Base-by-base conservation (phyloP, 202 grass and related monocot species). In the Dendrocalamus latiflorus region DNA sequence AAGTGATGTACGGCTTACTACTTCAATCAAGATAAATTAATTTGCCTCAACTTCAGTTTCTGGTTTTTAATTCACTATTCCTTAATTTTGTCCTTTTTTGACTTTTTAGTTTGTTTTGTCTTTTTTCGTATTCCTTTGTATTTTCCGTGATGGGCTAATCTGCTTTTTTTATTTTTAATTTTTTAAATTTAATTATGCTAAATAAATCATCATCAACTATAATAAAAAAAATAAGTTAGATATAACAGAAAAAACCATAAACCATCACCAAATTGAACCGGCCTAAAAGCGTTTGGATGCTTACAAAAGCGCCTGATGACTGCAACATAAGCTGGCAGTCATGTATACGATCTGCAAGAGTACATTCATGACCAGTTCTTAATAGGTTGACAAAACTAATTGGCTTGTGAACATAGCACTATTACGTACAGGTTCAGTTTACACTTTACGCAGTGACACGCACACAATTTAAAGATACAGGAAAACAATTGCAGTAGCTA, bases 261-360 rank as follows among this genome's bases (percentile, higher is more conserved):
- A 33, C 4, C 0, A 33, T 33, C 0, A 0, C 4, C 33, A 33
- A 33, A 4, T 4, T 0, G 0, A 33, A 4, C 33, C 4, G 0
- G 33, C 4, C 33, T 33, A 33, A 36, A 11, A 57, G n/a, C 21
- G 9, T 24, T 24, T 12, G 21, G 21, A 24, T 57, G 53, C 17
- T 51, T 18, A 51, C 17, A 44, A 5, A 51, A 51, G 49, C 17
- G 17, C 20, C 53, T 22, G 53, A 22, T 21, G n/a, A 56, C 18
- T 9, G 18, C 51, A 33, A 33, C 33, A 56, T 9, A 22, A 22
- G 20, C n/a, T 1, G 53, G n/a, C 53, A 56, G 53, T 56, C 53
- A 4, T 56, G 54, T 11, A 56, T 22, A 21, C 53, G 53, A 56
- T 54, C 53, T 56, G 53, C 53, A 22, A 10, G 20, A 56, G 53